These are phyloP conservation scores for Fulvia fulva DNA, from an alignment of 2,329 filamentous ascomycete species.

Conservation along the genomic window DNA sequence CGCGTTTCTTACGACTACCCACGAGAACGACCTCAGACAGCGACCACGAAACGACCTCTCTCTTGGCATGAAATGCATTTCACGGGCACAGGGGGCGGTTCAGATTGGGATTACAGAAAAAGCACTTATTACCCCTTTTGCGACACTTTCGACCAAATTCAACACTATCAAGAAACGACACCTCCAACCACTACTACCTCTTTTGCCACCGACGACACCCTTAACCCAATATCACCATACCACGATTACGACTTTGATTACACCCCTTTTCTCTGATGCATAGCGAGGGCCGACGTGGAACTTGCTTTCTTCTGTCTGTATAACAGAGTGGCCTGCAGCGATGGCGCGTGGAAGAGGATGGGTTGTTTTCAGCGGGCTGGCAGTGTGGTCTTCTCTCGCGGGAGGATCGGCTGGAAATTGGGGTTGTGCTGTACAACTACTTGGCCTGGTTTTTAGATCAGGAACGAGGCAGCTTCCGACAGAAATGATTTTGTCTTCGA, in stretches of 20 bases:
- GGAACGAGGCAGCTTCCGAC: constrained; percentile 5
- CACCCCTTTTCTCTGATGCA: constrained; percentile 12
- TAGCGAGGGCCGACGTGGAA: constrained; percentile 13
- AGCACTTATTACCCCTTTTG: constrained; percentile 13
- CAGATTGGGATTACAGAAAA: constrained; percentile 24
- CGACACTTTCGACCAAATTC: constrained; percentile 8
- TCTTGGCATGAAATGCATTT: constrained; percentile 23
- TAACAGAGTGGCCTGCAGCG: constrained; percentile 18
- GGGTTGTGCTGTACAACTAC: background rate
- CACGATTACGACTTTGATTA: constrained; percentile 2
- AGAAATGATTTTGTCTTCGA: constrained; percentile 3
- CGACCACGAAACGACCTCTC: constrained; percentile 21
- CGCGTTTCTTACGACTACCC: constrained; percentile 26
- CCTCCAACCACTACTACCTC: constrained; percentile 8
- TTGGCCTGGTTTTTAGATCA: constrained; percentile 5
- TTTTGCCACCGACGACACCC: constrained; percentile 3
- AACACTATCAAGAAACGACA: constrained; percentile 15
- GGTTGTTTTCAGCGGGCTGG: constrained; percentile 16
- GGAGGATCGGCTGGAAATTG: constrained; percentile 4
- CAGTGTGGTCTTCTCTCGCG: constrained; percentile 13
- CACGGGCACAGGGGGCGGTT: constrained; percentile 19
- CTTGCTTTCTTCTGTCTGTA: constrained; percentile 15
- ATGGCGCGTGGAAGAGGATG: constrained; percentile 18
- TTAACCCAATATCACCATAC: constrained; percentile 4
- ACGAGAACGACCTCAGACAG: constrained; percentile 25